These are phyloP conservation scores for Prunella vulgaris DNA, from an alignment of 257 asterid species.

Conservation along the genomic window DNA sequence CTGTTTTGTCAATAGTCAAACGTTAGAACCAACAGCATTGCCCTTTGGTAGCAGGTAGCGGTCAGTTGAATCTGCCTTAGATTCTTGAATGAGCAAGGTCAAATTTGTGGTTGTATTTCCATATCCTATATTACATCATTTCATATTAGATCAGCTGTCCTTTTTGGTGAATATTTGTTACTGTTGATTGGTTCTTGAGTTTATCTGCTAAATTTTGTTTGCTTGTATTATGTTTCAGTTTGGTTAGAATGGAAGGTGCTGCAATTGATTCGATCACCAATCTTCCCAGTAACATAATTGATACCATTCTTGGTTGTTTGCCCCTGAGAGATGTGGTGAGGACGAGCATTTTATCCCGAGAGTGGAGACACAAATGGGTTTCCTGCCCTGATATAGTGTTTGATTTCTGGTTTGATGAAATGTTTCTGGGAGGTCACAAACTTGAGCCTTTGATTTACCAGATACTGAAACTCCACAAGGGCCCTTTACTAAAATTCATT, in stretches of 20 bases:
- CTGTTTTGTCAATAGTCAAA: background rate
- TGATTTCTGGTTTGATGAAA: constrained; percentile 48
- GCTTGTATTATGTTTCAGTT: constrained; percentile 18
- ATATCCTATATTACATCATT: background rate
- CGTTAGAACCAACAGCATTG: constrained; percentile 7
- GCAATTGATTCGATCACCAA: constrained; percentile 33
- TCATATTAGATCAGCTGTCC: background rate
- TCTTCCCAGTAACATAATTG: constrained; percentile 43
- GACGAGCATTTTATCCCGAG: constrained; percentile 50
- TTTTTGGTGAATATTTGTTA: background rate
- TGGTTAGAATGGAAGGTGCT: constrained; percentile 27
- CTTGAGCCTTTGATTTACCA: constrained; percentile 44
- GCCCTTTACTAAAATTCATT: constrained; percentile 39
- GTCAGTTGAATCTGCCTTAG: constrained; percentile 13
- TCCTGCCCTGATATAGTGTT: constrained; percentile 46
- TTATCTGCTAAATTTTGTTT: background rate
- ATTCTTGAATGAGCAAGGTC: background rate
- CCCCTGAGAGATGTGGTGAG: constrained; percentile 58
- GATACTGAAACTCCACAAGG: constrained; percentile 38
- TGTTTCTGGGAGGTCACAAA: constrained; percentile 41
- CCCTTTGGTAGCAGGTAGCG: background rate
- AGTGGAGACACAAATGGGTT: constrained; percentile 56
- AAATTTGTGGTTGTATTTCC: background rate
- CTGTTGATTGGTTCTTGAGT: background rate
- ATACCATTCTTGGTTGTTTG: constrained; percentile 50